Evolutionary conservation across 345 rosid species (phyloP).

Genomic region (Mangifera indica): DNA sequence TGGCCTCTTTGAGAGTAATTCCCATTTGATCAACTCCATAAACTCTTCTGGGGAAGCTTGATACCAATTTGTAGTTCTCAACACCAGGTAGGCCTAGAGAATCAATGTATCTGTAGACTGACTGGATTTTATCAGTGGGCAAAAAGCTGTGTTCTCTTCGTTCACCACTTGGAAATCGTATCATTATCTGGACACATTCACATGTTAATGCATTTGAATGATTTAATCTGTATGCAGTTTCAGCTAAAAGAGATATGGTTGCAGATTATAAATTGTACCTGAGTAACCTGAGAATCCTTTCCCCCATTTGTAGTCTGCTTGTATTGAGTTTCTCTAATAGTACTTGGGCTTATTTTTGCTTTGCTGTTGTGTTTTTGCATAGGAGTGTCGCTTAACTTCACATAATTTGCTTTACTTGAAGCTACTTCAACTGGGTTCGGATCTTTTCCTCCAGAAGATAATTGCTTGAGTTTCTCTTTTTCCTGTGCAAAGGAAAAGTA

Average conservation of each 20-base stretch:
- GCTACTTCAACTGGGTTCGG: constrained; percentile 27
- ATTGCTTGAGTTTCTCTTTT: constrained; percentile 39
- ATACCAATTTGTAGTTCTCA: constrained; percentile 46
- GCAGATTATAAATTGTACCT: constrained; percentile 30
- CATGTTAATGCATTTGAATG: not conserved
- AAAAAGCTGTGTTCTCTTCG: constrained; percentile 55
- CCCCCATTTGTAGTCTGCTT: constrained; percentile 22
- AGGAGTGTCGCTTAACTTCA: constrained; percentile 16
- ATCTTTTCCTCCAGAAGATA: constrained; percentile 17
- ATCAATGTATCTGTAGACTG: constrained; percentile 47
- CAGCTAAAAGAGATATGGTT: not conserved
- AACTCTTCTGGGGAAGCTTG: constrained; percentile 51
- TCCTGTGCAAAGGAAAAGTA: constrained; percentile 27
- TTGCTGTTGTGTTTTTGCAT: constrained; percentile 27
- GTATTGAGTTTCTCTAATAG: constrained; percentile 17
- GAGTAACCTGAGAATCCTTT: constrained; percentile 38
- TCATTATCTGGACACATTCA: constrained; percentile 41
- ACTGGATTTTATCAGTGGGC: constrained; percentile 40
- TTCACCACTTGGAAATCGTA: constrained; percentile 60
- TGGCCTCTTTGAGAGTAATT: constrained; percentile 51
- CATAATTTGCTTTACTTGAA: constrained; percentile 21
- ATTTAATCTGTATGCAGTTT: not conserved
- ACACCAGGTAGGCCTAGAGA: constrained; percentile 43
- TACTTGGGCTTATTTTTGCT: constrained; percentile 22
- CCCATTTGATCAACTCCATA: constrained; percentile 51